phyloP scores from a whole-genome alignment of 768 basidiomycete species.

The Pilatotrama ljubarskyi region DNA sequence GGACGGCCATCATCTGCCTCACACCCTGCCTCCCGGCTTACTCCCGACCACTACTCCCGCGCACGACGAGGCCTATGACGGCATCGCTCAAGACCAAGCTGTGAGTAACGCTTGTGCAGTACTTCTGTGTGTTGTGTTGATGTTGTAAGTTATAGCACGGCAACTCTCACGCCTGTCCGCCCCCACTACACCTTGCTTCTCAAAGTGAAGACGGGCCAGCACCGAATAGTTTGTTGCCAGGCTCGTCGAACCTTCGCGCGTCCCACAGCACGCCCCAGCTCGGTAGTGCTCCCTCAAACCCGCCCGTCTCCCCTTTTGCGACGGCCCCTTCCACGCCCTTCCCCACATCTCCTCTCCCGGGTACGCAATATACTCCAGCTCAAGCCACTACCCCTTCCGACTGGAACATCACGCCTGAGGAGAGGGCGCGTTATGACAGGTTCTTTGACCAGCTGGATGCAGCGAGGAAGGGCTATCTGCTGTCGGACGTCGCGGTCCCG shows the following conservation, averaged over 20 bases:
- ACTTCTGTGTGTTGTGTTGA: neutral
- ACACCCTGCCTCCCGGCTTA: slow-evolving; percentile 6
- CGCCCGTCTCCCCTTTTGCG: neutral
- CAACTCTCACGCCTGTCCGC: neutral
- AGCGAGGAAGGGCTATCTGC: slow-evolving; percentile 74
- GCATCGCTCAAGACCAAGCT: neutral
- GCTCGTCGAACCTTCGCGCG: slow-evolving; percentile 2
- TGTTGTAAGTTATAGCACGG: neutral
- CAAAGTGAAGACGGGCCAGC: neutral
- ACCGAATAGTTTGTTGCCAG: neutral
- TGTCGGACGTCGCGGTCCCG: slow-evolving; percentile 89
- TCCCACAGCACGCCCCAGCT: slow-evolving; percentile 13
- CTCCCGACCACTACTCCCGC: neutral
- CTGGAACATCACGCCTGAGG: slow-evolving; percentile 82
- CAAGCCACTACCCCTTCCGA: slow-evolving; percentile 14
- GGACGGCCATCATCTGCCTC: slow-evolving; percentile 22
- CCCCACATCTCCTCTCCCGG: slow-evolving; percentile 11
- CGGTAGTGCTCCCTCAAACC: neutral
- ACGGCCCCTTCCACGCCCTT: slow-evolving; percentile 3
- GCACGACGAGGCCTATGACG: slow-evolving; percentile 10
- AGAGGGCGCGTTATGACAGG: slow-evolving; percentile 75
- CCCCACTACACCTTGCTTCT: neutral
- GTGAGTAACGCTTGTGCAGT: neutral
- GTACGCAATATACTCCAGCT: neutral
- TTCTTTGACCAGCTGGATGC: slow-evolving; percentile 85